Evolutionary conservation across 495 filamentous ascomycete genomes (phyloP).

Genomic region (Cudoniella acicularis): DNA sequence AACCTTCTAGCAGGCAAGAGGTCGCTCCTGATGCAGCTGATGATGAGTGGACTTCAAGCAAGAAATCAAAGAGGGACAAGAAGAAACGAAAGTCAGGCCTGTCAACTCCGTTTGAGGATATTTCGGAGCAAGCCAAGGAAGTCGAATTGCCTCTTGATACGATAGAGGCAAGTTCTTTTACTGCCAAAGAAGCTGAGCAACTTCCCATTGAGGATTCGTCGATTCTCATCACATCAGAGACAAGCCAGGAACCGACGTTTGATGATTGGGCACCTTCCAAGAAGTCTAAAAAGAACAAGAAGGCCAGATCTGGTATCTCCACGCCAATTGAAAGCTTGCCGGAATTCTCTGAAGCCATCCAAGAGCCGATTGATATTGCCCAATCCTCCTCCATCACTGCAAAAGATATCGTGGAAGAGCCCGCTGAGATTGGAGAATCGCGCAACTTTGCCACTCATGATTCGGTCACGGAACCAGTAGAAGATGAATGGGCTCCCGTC

Average conservation of each 20-base stretch:
- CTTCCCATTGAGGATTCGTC: not conserved
- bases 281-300: too few species aligned
- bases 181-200: not conserved
- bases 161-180: not conserved
- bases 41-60: not conserved
- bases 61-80: conserved; percentile 7
- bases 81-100: conserved; percentile 1
- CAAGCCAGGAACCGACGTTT: not conserved
- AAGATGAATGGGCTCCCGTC: not conserved
- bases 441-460: not conserved
- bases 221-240: not conserved
- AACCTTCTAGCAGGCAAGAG: too few species aligned
- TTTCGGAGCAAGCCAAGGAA: not conserved
- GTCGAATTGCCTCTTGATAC: not conserved
- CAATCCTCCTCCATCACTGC: not conserved
- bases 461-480: not conserved
- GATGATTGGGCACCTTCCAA: conserved; percentile 10
- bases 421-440: not conserved
- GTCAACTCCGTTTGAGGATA: not conserved
- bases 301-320: conserved; percentile 7
- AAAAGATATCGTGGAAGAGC: not conserved
- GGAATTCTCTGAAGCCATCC: not conserved
- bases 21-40: not conserved
- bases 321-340: conserved; percentile 7
- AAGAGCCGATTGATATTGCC: too few species aligned